These are phyloP conservation scores for Fusarium piperis DNA, from an alignment of 2,329 filamentous ascomycete species.

Conservation along the genomic window DNA sequence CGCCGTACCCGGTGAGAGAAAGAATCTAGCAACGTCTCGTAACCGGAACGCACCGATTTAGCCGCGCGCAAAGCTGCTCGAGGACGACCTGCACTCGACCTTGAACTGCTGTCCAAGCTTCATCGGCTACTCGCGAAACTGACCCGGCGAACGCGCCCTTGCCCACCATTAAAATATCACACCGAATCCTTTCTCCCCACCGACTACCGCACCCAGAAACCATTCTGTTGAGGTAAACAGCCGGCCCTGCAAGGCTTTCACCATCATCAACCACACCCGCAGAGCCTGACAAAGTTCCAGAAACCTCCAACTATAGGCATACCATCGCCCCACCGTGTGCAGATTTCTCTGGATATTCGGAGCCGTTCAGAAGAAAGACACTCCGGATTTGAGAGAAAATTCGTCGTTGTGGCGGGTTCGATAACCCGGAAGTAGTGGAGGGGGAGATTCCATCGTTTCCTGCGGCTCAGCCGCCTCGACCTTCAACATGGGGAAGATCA, in stretches of 20 bases:
- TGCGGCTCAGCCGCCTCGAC: conserved; percentile 68
- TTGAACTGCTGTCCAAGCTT: conserved; percentile 44
- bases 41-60: conserved; percentile 25
- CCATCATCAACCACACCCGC: not conserved
- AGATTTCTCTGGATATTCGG: conserved; percentile 26
- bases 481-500: conserved; percentile 74
- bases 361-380: conserved; percentile 47
- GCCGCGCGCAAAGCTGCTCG: conserved; percentile 46
- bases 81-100: conserved; percentile 55
- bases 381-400: conserved; percentile 48
- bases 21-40: conserved; percentile 1
- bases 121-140: conserved; percentile 27
- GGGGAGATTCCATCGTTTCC: conserved; percentile 60
- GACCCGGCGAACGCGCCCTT: conserved; percentile 20
- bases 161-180: conserved; percentile 3
- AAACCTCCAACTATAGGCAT: conserved; percentile 7
- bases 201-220: not conserved
- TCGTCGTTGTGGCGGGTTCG: conserved; percentile 52
- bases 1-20: conserved; percentile 15
- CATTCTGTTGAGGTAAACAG: not conserved
- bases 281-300: conserved; percentile 15
- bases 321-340: conserved; percentile 17
- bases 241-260: not conserved
- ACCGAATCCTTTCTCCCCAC: not conserved
- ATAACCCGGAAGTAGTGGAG: conserved; percentile 62